These are phyloP conservation scores for Pseudogymnoascus sp. DNA, from an alignment of 2,329 filamentous ascomycete genomes.

Conservation along the genomic window DNA sequence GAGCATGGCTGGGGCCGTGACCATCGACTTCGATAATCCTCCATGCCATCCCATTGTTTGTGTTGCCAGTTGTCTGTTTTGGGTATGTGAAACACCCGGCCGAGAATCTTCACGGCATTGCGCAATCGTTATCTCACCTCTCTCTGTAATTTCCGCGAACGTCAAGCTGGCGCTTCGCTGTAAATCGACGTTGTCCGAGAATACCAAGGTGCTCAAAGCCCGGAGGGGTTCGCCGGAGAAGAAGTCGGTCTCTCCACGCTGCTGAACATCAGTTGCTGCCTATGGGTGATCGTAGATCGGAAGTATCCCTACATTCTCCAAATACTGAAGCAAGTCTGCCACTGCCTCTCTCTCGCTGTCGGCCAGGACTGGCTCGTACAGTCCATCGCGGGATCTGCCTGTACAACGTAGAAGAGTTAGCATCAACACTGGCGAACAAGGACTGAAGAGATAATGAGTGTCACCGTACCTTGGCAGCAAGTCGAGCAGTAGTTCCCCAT, in stretches of 20 bases:
- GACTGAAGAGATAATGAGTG: conserved; percentile 12
- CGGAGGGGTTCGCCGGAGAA: conserved; percentile 92
- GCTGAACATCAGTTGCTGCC: conserved; percentile 18
- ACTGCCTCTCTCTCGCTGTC: conserved; percentile 97
- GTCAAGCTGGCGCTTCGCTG: conserved; percentile 96
- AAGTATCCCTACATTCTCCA: conserved; percentile 69
- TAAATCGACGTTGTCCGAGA: conserved; percentile 96
- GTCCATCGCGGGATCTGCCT: conserved; percentile 72
- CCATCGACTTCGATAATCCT: background rate
- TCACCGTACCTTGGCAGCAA: conserved; percentile 50
- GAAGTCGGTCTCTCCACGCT: conserved; percentile 94
- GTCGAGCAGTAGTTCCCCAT: conserved; percentile 58
- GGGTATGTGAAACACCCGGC: background rate
- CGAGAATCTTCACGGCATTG: background rate
- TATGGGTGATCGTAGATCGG: background rate
- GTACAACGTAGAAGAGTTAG: conserved; percentile 28
- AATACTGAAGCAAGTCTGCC: conserved; percentile 86
- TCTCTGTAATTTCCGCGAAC: conserved; percentile 96
- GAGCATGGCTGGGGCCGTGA: background rate
- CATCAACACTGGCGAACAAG: conserved; percentile 15
- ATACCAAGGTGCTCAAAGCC: conserved; percentile 90
- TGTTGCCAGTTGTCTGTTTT: background rate
- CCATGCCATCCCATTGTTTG: conserved; percentile 1
- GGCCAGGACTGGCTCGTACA: conserved; percentile 81
- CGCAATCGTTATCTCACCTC: conserved; percentile 59